Conservation (phyloP, 495 filamentous ascomycete species). For the Podospora sp. region DNA sequence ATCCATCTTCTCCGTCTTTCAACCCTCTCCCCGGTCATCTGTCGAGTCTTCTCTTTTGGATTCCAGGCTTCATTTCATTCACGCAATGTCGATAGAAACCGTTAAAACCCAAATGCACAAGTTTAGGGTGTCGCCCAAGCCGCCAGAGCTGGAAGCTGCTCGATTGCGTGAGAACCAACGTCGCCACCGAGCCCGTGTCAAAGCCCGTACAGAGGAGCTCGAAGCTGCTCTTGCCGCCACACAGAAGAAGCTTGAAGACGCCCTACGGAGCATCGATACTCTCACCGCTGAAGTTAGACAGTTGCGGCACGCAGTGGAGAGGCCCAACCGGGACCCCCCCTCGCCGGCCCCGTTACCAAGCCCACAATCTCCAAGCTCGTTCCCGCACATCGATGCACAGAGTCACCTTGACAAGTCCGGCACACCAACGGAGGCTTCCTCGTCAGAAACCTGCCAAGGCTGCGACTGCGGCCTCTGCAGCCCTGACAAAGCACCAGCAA, state of each 20-base stretch:
- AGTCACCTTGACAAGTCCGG: too few species aligned
- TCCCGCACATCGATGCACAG: too few species aligned
- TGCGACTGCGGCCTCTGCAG: background rate
- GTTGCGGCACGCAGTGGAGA: constrained; percentile 6
- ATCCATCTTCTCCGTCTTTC: background rate
- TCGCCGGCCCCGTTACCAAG: background rate
- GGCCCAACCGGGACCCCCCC: background rate
- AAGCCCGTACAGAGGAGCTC: constrained; percentile 29
- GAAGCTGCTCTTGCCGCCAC: constrained; percentile 24
- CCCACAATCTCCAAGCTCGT: background rate
- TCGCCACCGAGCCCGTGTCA: constrained; percentile 37
- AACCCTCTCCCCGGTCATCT: background rate
- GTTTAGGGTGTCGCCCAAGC: constrained; percentile 28
- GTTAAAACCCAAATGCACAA: constrained; percentile 21
- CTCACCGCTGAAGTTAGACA: constrained; percentile 27
- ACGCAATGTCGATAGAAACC: constrained; percentile 3
- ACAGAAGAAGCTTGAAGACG: constrained; percentile 24
- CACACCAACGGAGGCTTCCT: too few species aligned
- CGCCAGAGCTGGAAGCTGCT: constrained; percentile 30
- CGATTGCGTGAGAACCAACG: constrained; percentile 37
- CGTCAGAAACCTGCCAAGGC: background rate
- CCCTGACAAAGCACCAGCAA: background rate
- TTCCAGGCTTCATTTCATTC: background rate
- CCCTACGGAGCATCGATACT: constrained; percentile 23
- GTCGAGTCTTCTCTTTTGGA: background rate